These are phyloP conservation scores for Fragosphaeria purpurea DNA, from an alignment of 2,329 filamentous ascomycete genomes.

Conservation along the genomic window DNA sequence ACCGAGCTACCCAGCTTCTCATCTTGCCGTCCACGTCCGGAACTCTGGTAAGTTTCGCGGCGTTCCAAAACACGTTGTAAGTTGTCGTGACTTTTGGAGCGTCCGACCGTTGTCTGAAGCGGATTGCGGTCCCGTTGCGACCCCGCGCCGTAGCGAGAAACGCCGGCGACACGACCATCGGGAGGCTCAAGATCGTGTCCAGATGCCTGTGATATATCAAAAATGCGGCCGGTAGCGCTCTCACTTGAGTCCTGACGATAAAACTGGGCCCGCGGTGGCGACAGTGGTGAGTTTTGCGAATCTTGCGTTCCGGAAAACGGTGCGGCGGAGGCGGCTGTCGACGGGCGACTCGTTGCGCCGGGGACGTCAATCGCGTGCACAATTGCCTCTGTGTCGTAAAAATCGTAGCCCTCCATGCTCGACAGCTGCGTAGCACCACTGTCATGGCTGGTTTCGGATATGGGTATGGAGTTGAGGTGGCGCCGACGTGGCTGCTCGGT, in stretches of 20 bases:
- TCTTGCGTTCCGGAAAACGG: too few species aligned
- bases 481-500: constrained; percentile 23
- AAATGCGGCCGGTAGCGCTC: constrained; percentile 47
- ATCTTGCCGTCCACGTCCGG: too few species aligned
- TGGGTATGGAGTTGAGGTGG: constrained; percentile 38
- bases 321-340: background rate
- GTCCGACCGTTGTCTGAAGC: too few species aligned
- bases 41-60: too few species aligned
- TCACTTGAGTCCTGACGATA: constrained; percentile 47
- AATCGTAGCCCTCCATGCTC: constrained; percentile 54
- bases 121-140: too few species aligned
- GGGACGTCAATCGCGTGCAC: constrained; percentile 44
- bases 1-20: background rate
- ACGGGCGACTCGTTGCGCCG: constrained; percentile 10
- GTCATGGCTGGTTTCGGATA: constrained; percentile 41
- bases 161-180: too few species aligned
- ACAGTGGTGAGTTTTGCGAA: background rate
- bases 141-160: too few species aligned
- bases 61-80: too few species aligned
- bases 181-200: constrained; percentile 8
- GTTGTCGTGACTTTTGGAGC: too few species aligned
- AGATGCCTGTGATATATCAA: constrained; percentile 44
- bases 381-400: constrained; percentile 50
- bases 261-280: constrained; percentile 12
- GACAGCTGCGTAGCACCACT: constrained; percentile 38